Evolutionary conservation across 2,329 filamentous ascomycete species (phyloP).

Genomic region (Aspergillus vadensis): DNA sequence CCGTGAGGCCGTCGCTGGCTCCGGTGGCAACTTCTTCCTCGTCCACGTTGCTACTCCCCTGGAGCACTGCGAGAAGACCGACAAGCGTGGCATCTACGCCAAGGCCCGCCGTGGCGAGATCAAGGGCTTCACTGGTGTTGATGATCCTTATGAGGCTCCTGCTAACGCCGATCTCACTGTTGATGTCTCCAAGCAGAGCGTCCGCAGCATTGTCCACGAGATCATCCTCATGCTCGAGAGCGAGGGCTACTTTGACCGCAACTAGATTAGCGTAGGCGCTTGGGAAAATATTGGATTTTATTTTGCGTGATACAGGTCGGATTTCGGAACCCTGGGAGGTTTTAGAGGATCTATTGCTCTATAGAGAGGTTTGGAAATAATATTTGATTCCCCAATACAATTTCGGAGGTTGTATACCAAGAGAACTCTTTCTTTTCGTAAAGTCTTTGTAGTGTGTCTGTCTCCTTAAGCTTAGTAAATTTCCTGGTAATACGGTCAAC

Average conservation of each 20-base stretch:
- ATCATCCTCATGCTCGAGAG: constrained; percentile 92
- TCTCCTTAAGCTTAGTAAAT: not conserved
- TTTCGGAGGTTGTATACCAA: constrained; percentile 9
- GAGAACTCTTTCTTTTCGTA: not conserved
- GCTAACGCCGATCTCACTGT: constrained; percentile 80
- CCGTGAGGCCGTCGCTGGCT: constrained; percentile 73
- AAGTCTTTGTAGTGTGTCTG: no score
- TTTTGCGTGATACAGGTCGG: constrained; percentile 18
- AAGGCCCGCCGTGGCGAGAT: constrained; percentile 85
- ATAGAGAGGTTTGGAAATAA: constrained; percentile 23
- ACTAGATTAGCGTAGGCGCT: constrained; percentile 23
- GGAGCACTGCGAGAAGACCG: constrained; percentile 91
- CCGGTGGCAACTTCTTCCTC: constrained; percentile 88
- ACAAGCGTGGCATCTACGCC: constrained; percentile 87
- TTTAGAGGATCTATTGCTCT: constrained; percentile 14
- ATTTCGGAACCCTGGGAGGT: constrained; percentile 18
- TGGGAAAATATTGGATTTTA: constrained; percentile 17
- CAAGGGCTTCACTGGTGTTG: constrained; percentile 96
- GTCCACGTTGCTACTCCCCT: constrained; percentile 92
- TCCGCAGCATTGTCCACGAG: constrained; percentile 93
- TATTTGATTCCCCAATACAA: constrained; percentile 25
- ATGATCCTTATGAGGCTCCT: constrained; percentile 92
- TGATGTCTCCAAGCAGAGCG: constrained; percentile 80
- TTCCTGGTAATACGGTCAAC: not conserved
- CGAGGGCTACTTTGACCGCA: constrained; percentile 77